phyloP scores from a whole-genome alignment of 108 stramenopile genomes.

The Stephanodiscus minutulus region DNA sequence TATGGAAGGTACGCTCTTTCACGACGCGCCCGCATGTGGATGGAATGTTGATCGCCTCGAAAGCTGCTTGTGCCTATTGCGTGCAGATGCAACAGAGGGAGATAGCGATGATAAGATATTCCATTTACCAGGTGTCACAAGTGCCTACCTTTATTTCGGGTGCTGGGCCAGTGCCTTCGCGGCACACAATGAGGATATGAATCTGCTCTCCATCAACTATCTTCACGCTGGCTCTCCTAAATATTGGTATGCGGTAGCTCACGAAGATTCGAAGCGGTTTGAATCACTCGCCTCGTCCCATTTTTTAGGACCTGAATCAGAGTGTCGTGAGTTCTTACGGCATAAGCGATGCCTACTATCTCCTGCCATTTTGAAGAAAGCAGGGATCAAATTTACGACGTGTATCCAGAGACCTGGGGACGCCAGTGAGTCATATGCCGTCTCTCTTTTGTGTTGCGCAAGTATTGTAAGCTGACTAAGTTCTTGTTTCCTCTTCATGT shows the following conservation, averaged over 20 bases:
- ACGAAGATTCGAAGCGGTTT: conserved; percentile 79
- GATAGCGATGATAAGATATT: conserved; percentile 48
- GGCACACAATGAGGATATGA: conserved; percentile 98
- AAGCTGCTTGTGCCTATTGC: conserved; percentile 47
- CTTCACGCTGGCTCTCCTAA: conserved; percentile 97
- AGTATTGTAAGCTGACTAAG: not conserved
- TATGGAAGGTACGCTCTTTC: conserved; percentile 91
- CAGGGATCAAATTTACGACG: conserved; percentile 91
- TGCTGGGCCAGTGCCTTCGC: conserved; percentile 91
- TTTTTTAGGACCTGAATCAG: conserved; percentile 67
- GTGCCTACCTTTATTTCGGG: conserved; percentile 87
- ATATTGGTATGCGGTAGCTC: conserved; percentile 95
- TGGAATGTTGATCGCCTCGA: conserved; percentile 88
- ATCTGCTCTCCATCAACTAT: conserved; percentile 97
- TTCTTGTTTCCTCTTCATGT: not conserved
- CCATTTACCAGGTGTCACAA: conserved; percentile 84
- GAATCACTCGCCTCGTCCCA: conserved; percentile 76
- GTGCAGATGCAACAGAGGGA: conserved; percentile 43
- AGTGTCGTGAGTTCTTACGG: conserved; percentile 91
- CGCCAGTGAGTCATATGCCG: conserved; percentile 52
- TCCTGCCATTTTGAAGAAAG: conserved; percentile 84
- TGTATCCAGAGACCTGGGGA: conserved; percentile 95
- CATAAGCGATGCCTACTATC: conserved; percentile 95
- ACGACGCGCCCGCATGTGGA: conserved; percentile 71
- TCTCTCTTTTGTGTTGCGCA: not conserved